Evolutionary conservation across 2,329 filamentous ascomycete genomes (phyloP).

Genomic region (Niveomyces coronatus): DNA sequence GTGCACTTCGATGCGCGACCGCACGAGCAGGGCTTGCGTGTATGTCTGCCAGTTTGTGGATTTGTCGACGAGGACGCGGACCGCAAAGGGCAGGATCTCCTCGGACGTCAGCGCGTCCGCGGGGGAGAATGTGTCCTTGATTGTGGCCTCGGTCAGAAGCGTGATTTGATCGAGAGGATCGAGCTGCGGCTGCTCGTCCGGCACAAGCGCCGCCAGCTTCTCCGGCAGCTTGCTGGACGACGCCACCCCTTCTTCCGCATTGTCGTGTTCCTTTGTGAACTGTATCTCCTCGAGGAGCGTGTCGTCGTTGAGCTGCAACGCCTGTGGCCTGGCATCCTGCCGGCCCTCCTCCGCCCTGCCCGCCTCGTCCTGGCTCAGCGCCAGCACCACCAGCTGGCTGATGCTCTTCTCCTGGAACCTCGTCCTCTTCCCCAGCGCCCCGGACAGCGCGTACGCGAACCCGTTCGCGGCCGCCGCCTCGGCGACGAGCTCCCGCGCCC

Average conservation of each 20-base stretch:
- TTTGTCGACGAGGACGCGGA: slow-evolving; percentile 76
- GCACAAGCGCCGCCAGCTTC: slow-evolving; percentile 54
- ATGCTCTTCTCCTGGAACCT: slow-evolving; percentile 69
- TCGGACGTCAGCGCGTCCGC: slow-evolving; percentile 81
- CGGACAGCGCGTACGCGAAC: slow-evolving; percentile 75
- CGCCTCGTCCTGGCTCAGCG: slow-evolving; percentile 50
- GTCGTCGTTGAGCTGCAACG: slow-evolving; percentile 78
- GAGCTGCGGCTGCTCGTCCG: slow-evolving; percentile 73
- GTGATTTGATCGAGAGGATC: slow-evolving; percentile 82
- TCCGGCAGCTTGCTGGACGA: slow-evolving; percentile 42
- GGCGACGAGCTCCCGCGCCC: slow-evolving; percentile 61
- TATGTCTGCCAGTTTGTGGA: slow-evolving; percentile 97
- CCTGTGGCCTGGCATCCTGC: slow-evolving; percentile 45
- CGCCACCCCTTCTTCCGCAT: slow-evolving; percentile 27
- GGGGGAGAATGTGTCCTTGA: slow-evolving; percentile 80
- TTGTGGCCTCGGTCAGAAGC: slow-evolving; percentile 73
- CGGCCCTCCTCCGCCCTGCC: slow-evolving; percentile 15
- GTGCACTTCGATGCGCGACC: slow-evolving; percentile 83
- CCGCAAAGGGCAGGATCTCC: slow-evolving; percentile 85
- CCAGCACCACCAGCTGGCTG: slow-evolving; percentile 85
- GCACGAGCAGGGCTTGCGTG: slow-evolving; percentile 81
- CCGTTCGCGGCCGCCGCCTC: slow-evolving; percentile 55
- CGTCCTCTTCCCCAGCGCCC: slow-evolving; percentile 76
- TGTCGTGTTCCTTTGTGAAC: slow-evolving; percentile 50
- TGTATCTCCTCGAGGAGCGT: slow-evolving; percentile 81